Conservation (phyloP, 305 asterid genomes). For the Solanum hybrid region DNA sequence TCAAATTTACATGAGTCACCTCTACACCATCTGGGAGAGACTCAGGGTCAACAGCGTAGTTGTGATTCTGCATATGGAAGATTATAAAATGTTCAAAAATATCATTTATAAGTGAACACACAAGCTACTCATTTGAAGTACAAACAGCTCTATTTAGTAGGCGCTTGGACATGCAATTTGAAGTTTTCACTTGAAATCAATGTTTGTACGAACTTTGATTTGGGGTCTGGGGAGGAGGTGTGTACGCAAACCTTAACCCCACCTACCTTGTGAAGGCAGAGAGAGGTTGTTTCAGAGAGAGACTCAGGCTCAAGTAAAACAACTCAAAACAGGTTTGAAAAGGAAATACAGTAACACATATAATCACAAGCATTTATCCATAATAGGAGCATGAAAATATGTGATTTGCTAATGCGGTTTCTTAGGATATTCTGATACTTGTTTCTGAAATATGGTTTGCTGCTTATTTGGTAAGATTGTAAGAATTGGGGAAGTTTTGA, state of each 20-base stretch:
- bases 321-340: neutral
- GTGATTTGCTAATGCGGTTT: neutral
- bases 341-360: neutral
- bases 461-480: neutral
- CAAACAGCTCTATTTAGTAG: neutral
- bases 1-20: slow-evolving; percentile 91
- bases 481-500: neutral
- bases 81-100: neutral
- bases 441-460: neutral
- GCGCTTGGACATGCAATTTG: neutral
- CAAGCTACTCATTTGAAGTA: neutral
- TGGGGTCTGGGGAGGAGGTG: neutral
- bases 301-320: neutral
- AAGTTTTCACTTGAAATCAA: neutral
- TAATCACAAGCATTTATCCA: neutral
- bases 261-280: neutral
- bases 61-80: slow-evolving; percentile 63
- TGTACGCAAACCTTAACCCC: neutral
- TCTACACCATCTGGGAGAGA: slow-evolving; percentile 81
- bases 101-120: neutral
- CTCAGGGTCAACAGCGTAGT: slow-evolving; percentile 85
- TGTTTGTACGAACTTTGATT: neutral
- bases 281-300: neutral
- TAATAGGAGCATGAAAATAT: neutral
- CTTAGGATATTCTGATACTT: neutral